Evolutionary conservation across 352 stramenopile genomes (phyloP).

Genomic region (Pythium dissimile): DNA sequence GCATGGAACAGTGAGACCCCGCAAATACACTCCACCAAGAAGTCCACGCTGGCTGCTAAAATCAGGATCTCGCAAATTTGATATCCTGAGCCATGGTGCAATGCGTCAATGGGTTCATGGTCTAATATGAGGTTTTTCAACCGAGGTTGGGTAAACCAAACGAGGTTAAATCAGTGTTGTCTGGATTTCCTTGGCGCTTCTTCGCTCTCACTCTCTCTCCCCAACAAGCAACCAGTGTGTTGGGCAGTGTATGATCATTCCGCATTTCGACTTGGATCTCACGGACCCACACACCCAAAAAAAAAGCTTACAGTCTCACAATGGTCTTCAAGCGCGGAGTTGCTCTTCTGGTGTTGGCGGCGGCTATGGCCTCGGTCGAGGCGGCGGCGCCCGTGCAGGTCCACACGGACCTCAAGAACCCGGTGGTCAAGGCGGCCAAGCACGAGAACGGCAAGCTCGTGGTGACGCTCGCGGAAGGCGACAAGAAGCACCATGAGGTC

Average conservation of each 20-base stretch:
- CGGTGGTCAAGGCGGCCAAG: conserved; percentile 21
- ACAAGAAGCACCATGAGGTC: not conserved
- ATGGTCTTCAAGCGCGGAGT: conserved; percentile 29
- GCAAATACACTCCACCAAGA: too few relatives aligned
- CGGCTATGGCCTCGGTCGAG: conserved; percentile 7
- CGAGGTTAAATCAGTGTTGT: conserved; percentile 31
- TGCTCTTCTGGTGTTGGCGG: conserved; percentile 13
- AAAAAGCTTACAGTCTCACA: not conserved
- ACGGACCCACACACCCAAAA: not conserved
- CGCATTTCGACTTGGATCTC: conserved; percentile 27
- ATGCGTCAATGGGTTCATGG: too few relatives aligned
- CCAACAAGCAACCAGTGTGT: not conserved
- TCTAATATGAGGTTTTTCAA: conserved; percentile 17
- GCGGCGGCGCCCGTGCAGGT: conserved; percentile 11
- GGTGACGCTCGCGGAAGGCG: conserved; percentile 15
- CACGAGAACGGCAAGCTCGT: conserved; percentile 13
- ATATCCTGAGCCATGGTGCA: too few relatives aligned
- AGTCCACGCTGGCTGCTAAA: too few relatives aligned
- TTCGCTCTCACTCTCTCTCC: conserved; percentile 8
- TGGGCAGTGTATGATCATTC: conserved; percentile 9
- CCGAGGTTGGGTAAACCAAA: not conserved
- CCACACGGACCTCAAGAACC: conserved; percentile 23
- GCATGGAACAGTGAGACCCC: too few relatives aligned
- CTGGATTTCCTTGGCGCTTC: conserved; percentile 5
- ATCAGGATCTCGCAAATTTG: not conserved